phyloP scores from a whole-genome alignment of 371 early-diverging fungal species.

The Haplosporangium sp. region DNA sequence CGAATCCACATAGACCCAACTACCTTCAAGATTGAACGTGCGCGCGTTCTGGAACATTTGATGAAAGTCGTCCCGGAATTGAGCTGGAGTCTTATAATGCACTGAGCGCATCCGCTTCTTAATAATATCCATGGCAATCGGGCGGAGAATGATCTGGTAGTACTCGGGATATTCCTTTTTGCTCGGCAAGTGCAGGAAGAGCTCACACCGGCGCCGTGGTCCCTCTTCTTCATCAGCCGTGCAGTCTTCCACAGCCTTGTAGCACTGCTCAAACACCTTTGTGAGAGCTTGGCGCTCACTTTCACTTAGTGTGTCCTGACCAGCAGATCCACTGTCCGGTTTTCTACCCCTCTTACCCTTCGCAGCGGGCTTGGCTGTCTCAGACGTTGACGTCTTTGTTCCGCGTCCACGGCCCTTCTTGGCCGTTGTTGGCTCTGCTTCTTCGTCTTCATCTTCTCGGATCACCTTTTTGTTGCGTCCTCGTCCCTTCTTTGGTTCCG shows the following conservation, averaged over 20 bases:
- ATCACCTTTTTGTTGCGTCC: conserved; percentile 30
- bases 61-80: conserved; percentile 71
- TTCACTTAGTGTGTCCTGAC: conserved; percentile 50
- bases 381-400: conserved; percentile 34
- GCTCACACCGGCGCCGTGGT: conserved; percentile 67
- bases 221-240: conserved; percentile 61
- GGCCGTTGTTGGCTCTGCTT: conserved; percentile 19
- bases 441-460: conserved; percentile 32
- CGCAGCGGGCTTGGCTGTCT: conserved; percentile 24
- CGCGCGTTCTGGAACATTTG: conserved; percentile 87
- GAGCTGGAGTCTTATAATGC: conserved; percentile 62
- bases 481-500: conserved; percentile 35
- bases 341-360: conserved; percentile 45
- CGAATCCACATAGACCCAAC: conserved; percentile 84
- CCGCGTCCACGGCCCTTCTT: conserved; percentile 44
- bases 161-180: conserved; percentile 85
- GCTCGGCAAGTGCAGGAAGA: conserved; percentile 83
- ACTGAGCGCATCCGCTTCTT: conserved; percentile 67
- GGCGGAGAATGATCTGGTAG: conserved; percentile 85
- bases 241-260: conserved; percentile 65
- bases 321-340: conserved; percentile 17
- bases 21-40: conserved; percentile 82
- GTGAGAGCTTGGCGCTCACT: conserved; percentile 63
- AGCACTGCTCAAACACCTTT: conserved; percentile 61
- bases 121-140: conserved; percentile 83